Evolutionary conservation across 2,329 filamentous ascomycete species (phyloP).

Genomic region (Nemania sp.): DNA sequence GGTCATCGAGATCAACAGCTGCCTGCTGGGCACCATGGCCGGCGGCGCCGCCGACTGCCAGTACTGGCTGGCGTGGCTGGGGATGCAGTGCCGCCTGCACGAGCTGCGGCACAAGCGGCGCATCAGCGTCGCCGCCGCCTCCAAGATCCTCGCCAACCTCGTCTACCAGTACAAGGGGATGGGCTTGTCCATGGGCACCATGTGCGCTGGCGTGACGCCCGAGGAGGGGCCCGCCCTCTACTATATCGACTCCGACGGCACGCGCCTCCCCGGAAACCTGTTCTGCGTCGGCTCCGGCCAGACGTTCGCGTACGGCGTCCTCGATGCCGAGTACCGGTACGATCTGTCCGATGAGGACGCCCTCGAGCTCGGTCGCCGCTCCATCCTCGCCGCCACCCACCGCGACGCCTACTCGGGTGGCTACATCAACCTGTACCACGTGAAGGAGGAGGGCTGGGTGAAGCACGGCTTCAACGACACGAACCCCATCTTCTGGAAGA

Average conservation of each 20-base stretch:
- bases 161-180: conserved; percentile 99
- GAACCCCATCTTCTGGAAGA: conserved; percentile 99
- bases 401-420: conserved; percentile 98
- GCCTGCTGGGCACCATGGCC: conserved; percentile 95
- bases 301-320: conserved; percentile 97
- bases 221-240: conserved; percentile 97
- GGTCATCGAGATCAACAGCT: conserved; percentile 97
- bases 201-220: conserved; percentile 96
- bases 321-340: conserved; percentile 94
- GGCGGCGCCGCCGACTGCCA: conserved; percentile 98
- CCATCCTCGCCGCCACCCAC: conserved; percentile 95
- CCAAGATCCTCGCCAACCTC: conserved; percentile 97
- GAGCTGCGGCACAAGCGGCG: conserved; percentile 99
- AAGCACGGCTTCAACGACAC: conserved; percentile 98
- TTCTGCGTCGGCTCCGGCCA: conserved; percentile 99
- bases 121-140: conserved; percentile 95
- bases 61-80: conserved; percentile 99
- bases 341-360: conserved; percentile 87
- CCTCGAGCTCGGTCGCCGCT: conserved; percentile 85
- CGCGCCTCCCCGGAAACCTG: conserved; percentile 86
- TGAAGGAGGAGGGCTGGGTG: conserved; percentile 98
- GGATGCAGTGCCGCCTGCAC: conserved; percentile 98
- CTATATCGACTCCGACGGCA: conserved; percentile 98
- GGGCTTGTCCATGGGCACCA: conserved; percentile 98
- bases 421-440: conserved; percentile 98